A percentile compares a stretch with the other conserved stretches of the same genome.
phyloP scores from a whole-genome alignment of 1,284 basidiomycete species.

The Gymnopus androsaceus region DNA sequence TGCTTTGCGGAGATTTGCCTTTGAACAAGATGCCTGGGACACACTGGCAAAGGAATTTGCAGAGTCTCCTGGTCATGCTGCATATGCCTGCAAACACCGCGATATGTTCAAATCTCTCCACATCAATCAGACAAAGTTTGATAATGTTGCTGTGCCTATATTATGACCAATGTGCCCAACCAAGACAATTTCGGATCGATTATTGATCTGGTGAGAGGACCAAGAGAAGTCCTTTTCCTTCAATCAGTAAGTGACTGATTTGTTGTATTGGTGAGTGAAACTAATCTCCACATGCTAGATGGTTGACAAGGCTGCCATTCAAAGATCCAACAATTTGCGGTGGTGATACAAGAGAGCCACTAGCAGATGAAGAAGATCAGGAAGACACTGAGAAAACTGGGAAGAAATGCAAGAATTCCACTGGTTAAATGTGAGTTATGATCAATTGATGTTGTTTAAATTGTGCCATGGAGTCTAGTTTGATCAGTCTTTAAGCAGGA shows the following conservation, averaged over 20 bases:
- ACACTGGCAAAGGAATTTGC: slow-evolving; percentile 13
- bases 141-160: not conserved
- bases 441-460: no score
- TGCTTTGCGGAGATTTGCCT: slow-evolving; percentile 17
- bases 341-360: no score
- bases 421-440: no score
- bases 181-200: not conserved
- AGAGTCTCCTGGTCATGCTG: slow-evolving; percentile 1
- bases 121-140: not conserved
- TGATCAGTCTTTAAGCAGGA: no score
- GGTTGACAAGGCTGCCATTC: no score
- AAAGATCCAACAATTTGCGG: no score
- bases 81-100: slow-evolving; percentile 14
- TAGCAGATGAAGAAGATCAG: no score
- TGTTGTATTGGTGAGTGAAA: no score
- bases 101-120: not conserved
- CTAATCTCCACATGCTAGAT: no score
- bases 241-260: not conserved
- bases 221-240: not conserved
- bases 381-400: no score
- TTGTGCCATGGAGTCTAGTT: no score
- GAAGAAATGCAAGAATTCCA: no score
- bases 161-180: not conserved
- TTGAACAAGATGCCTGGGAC: not conserved
- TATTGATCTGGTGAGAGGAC: not conserved